phyloP scores from a whole-genome alignment of 257 asterid species.

The Ophiorrhiza pumila region DNA sequence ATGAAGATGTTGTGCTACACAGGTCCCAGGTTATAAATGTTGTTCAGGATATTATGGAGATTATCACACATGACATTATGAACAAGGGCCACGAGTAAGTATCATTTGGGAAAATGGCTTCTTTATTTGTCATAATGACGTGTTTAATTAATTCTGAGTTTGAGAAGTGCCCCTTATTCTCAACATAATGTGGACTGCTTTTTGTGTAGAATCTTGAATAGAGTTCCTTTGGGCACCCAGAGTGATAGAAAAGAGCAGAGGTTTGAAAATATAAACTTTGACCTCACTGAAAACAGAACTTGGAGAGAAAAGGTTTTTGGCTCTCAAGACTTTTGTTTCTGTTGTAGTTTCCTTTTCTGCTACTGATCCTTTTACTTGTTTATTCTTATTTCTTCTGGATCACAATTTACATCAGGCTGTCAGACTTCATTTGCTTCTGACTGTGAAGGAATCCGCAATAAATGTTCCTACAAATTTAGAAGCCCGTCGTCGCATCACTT shows the following conservation, averaged over 20 bases:
- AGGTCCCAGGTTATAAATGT: conserved; percentile 69
- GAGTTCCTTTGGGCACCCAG: conserved; percentile 36
- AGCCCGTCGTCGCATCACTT: conserved; percentile 92
- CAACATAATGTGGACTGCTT: conserved; percentile 21
- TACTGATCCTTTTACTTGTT: conserved; percentile 8
- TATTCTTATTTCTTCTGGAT: conserved; percentile 13
- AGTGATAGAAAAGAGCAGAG: conserved; percentile 61
- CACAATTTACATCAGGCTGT: conserved; percentile 55
- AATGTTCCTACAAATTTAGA: conserved; percentile 91
- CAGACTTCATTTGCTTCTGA: conserved; percentile 91
- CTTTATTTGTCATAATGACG: conserved; percentile 14
- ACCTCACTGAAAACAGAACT: conserved; percentile 42
- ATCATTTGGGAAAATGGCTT: conserved; percentile 9
- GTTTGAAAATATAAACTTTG: conserved; percentile 62
- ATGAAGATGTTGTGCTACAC: conserved; percentile 41
- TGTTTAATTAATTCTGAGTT: conserved; percentile 2
- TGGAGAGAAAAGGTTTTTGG: conserved; percentile 93
- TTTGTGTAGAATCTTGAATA: conserved; percentile 51
- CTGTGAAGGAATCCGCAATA: conserved; percentile 95
- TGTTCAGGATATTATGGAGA: conserved; percentile 89
- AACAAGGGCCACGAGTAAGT: conserved; percentile 64
- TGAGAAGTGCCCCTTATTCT: conserved; percentile 22
- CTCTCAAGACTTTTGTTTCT: conserved; percentile 16
- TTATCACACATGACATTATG: conserved; percentile 89
- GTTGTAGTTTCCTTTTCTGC: conserved; percentile 11